These are phyloP conservation scores for Neonectria coccinea DNA, from an alignment of 2,329 filamentous ascomycete species.

Conservation along the genomic window DNA sequence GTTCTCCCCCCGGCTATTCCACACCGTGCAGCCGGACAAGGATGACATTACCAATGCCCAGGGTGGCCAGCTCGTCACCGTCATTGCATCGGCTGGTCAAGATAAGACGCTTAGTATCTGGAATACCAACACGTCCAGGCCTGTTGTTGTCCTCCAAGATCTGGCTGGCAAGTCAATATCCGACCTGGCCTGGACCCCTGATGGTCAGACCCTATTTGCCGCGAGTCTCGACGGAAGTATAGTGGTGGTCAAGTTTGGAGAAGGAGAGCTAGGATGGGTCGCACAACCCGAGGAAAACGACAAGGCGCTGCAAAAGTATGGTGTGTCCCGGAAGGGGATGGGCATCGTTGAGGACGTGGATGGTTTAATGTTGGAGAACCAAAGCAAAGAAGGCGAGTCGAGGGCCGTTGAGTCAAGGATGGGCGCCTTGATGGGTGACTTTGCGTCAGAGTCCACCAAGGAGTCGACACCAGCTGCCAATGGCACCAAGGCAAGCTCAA, in stretches of 20 bases:
- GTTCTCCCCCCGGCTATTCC: conserved; percentile 93
- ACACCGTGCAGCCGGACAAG: conserved; percentile 73
- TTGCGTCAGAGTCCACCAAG: conserved; percentile 67
- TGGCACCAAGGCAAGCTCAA: conserved; percentile 59
- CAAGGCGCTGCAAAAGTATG: conserved; percentile 92
- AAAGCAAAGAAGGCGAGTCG: conserved; percentile 90
- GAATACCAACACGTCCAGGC: conserved; percentile 95
- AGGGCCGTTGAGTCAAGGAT: conserved; percentile 93
- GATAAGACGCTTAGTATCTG: conserved; percentile 97
- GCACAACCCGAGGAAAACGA: conserved; percentile 90
- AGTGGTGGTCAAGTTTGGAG: conserved; percentile 82
- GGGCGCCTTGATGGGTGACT: conserved; percentile 98
- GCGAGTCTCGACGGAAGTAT: conserved; percentile 93
- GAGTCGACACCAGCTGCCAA: conserved; percentile 61
- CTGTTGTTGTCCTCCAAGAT: conserved; percentile 90
- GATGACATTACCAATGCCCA: conserved; percentile 60
- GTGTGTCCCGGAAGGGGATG: conserved; percentile 85
- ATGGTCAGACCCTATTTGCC: conserved; percentile 87
- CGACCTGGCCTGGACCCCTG: conserved; percentile 92
- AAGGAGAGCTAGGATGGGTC: conserved; percentile 90
- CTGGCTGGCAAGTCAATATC: conserved; percentile 91
- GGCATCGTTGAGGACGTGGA: conserved; percentile 95
- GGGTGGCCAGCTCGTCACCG: conserved; percentile 75
- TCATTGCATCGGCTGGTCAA: conserved; percentile 96
- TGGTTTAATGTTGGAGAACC: conserved; percentile 86